Base-by-base conservation (phyloP, 108 stramenopile species). In the Pinguiococcus pyrenoidosus region DNA sequence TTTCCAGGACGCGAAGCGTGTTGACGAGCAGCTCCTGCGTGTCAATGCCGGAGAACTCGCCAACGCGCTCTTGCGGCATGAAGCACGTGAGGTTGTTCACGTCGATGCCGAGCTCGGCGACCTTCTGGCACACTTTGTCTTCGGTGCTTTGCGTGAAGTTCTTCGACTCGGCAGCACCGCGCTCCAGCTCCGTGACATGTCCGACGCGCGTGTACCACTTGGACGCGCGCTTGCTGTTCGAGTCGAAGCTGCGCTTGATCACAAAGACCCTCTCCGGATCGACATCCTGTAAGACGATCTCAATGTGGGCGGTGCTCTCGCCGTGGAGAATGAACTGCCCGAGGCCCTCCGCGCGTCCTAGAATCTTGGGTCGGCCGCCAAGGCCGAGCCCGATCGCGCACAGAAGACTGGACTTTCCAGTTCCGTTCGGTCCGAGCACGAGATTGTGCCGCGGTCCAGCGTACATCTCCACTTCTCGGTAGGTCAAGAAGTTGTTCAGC, bases 1-100 rank as follows among this genome's bases (percentile, higher is more conserved):
- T n/a, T n/a, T n/a, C n/a, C n/a, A n/a, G n/a, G n/a, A n/a, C n/a
- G n/a, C n/a, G n/a, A n/a, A n/a, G n/a, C n/a, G n/a, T 51, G 13
- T 42, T 17, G 6, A 37, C 35, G 5, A 51, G 54, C 3, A 91
- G 66, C 20, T 82, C 59, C 44, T 80, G 51, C 22, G 80, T 61
- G 37, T 75, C 51, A 51, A 85, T 74, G 16, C 78, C 83, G n/a
- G 77, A 75, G 55, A 96, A 96, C 34, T 58, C 73, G 5, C 86
- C 84, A 4, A 96, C 91, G 51, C 69, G 71, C 37, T 96, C 91
- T 64, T 96, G 95, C 5, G 95, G 95, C 13, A 96, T 54, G 47
- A 96, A 89, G 24, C 89, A 87, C 64, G 88, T 92, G 10, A 93
- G 69, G 58, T 96, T 96, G 50, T 87, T 81, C 50, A 96, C 73